phyloP scores from a whole-genome alignment of 306 rosid species.

The Gastrolobium bilobum region DNA sequence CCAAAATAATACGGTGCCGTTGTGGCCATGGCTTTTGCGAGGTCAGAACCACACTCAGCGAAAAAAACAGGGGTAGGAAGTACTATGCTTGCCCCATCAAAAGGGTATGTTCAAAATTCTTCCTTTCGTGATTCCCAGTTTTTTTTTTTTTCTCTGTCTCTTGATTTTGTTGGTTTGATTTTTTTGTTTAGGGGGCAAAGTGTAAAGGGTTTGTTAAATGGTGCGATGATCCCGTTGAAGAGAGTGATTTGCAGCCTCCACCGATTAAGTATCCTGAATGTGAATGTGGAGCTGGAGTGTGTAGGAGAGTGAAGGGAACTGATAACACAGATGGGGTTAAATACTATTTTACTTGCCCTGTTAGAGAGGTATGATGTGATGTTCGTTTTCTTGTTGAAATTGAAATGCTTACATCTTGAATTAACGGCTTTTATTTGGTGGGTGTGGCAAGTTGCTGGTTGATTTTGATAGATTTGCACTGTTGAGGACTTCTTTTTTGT shows the following conservation, averaged over 20 bases:
- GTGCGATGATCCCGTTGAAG: slow-evolving; percentile 36
- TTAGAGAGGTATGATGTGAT: slow-evolving; percentile 36
- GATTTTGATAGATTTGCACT: neutral
- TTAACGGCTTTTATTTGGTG: neutral
- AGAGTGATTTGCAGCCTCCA: slow-evolving; percentile 47
- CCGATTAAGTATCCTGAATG: slow-evolving; percentile 49
- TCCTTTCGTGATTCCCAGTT: neutral
- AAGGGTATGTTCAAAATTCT: slow-evolving; percentile 42
- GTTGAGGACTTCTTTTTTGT: too few species aligned
- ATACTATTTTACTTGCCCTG: slow-evolving; percentile 49
- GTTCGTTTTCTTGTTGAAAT: neutral
- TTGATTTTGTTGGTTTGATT: neutral
- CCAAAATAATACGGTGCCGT: slow-evolving; percentile 38
- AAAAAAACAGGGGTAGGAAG: slow-evolving; percentile 10
- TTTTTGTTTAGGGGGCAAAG: slow-evolving; percentile 44
- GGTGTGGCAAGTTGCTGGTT: neutral
- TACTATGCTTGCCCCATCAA: slow-evolving; percentile 60
- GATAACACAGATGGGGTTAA: neutral
- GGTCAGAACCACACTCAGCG: neutral
- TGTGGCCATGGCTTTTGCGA: slow-evolving; percentile 52
- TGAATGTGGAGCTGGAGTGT: slow-evolving; percentile 57
- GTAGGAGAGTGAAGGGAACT: slow-evolving; percentile 25
- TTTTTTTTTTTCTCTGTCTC: too few species aligned
- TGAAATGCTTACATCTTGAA: neutral
- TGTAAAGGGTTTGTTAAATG: slow-evolving; percentile 23